Evolutionary conservation across 1,284 basidiomycete genomes (phyloP), one percentile per base, ranked within the genome.

Genomic region (Chiua sp.): DNA sequence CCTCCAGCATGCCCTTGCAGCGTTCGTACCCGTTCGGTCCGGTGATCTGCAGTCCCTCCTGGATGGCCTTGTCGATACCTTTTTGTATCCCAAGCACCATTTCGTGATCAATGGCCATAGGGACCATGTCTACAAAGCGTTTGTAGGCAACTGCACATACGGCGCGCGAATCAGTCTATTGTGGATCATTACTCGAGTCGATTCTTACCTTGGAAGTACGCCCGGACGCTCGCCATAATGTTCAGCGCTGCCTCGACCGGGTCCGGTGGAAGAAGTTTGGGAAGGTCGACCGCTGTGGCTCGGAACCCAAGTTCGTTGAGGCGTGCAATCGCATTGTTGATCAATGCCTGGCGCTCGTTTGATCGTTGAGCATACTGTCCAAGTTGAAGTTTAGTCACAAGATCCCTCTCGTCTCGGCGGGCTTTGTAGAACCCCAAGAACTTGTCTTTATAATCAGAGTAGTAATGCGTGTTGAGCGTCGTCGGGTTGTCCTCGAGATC

Each of bases 191-290:
- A 28, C 12, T 1, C 39, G 15, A 22, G 7, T 22, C 51, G 32
- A 16, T 32, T 61, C 64, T 12, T 59, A 87, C 87, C 85, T 80
- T 90, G 87, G 72, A 89, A 92, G 64, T 92, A 92, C 0, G 87
- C 91, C 2, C 87, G 78, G 5, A 88, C 86, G 47, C 87, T 82
- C 0, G 90, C 86, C 87, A 91, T 90, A 64, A 91, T 88, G 13
- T 72, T 68, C 5, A 92, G 68, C 0, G 84, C 87, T 0, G 82
- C 76, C 23, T 86, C 84, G 77, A 80, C 82, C 0, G 74, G 72
- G 62, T 90, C 86, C 0, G 79, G 59, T 0, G 85, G 80, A 4
- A 87, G 74, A 1, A 92, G 68, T 60, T 82, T 86, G 0, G 80
- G 71, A 1, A 89, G 68, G 53, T 87, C 82, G 2, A 71, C 67